Percentiles rank a stretch among this genome's conserved stretches.
Conservation (phyloP, 306 rosid species). For the Crotalaria pallida region DNA sequence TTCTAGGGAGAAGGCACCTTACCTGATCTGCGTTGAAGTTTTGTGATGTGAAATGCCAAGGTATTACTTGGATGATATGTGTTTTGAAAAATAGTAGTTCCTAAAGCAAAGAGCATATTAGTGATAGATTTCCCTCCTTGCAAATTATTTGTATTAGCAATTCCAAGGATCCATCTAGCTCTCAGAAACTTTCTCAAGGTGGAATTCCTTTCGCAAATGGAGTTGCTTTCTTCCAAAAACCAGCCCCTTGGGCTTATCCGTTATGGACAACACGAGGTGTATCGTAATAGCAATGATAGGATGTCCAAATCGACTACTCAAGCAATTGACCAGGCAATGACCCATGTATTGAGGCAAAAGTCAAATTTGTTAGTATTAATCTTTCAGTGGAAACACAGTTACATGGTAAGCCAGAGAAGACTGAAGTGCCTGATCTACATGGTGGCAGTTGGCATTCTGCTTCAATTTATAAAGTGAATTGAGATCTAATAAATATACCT, state of each 20-base stretch:
- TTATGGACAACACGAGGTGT: conserved; percentile 91
- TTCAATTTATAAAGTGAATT: conserved; percentile 30
- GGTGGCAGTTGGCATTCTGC: conserved; percentile 13
- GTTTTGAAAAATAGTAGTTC: conserved; percentile 13
- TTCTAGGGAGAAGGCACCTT: conserved; percentile 99
- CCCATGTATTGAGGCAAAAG: conserved; percentile 63
- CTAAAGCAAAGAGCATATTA: conserved; percentile 13
- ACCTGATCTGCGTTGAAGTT: conserved; percentile 82
- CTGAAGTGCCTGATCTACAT: conserved; percentile 29
- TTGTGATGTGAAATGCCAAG: conserved; percentile 83
- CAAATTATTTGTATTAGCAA: conserved; percentile 49
- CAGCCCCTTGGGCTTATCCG: conserved; percentile 99
- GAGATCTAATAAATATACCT: too few relatives aligned
- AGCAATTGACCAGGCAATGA: conserved; percentile 98
- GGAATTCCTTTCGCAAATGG: conserved; percentile 99
- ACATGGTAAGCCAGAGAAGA: conserved; percentile 33
- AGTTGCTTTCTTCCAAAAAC: conserved; percentile 81
- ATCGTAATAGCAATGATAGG: conserved; percentile 95
- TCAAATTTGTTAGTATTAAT: conserved; percentile 55
- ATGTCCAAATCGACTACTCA: conserved; percentile 97
- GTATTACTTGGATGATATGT: conserved; percentile 37
- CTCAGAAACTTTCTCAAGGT: conserved; percentile 86
- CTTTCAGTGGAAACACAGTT: conserved; percentile 52
- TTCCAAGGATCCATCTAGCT: conserved; percentile 65
- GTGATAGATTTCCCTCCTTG: neutral